phyloP scores from a whole-genome alignment of 352 stramenopile species.

The Pythium chondricola region DNA sequence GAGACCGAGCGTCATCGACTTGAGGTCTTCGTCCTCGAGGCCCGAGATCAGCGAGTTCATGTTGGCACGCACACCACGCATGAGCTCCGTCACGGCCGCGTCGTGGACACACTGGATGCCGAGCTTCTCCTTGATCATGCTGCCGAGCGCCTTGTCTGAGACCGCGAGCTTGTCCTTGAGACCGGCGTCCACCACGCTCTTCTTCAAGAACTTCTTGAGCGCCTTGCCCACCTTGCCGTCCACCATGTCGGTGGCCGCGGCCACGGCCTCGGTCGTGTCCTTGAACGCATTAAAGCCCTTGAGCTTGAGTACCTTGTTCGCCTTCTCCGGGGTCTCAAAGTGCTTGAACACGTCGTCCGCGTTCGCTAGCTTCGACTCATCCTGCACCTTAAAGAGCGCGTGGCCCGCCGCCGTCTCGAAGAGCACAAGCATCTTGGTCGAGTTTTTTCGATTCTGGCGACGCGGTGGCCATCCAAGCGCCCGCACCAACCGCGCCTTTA shows the following conservation, averaged over 20 bases:
- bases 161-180: conserved; percentile 96
- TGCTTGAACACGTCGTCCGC: conserved; percentile 90
- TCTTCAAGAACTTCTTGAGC: conserved; percentile 99
- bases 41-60: conserved; percentile 93
- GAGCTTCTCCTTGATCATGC: conserved; percentile 98
- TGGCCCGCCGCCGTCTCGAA: conserved; percentile 99
- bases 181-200: conserved; percentile 93
- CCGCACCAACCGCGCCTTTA: conserved; percentile 11
- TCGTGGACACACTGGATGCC: conserved; percentile 92
- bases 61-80: conserved; percentile 95
- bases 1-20: conserved; percentile 98
- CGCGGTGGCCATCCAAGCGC: conserved; percentile 7
- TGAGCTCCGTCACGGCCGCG: conserved; percentile 92
- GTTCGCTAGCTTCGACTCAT: conserved; percentile 90
- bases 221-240: conserved; percentile 97
- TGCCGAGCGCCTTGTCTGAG: conserved; percentile 94
- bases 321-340: conserved; percentile 89
- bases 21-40: conserved; percentile 87
- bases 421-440: conserved; percentile 94
- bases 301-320: conserved; percentile 90
- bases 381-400: conserved; percentile 98
- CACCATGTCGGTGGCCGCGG: conserved; percentile 94
- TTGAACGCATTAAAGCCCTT: conserved; percentile 98
- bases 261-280: conserved; percentile 97
- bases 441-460: conserved; percentile 16